Evolutionary conservation across 1,284 basidiomycete species (phyloP).

Genomic region (Lignosus rhinocerotis): DNA sequence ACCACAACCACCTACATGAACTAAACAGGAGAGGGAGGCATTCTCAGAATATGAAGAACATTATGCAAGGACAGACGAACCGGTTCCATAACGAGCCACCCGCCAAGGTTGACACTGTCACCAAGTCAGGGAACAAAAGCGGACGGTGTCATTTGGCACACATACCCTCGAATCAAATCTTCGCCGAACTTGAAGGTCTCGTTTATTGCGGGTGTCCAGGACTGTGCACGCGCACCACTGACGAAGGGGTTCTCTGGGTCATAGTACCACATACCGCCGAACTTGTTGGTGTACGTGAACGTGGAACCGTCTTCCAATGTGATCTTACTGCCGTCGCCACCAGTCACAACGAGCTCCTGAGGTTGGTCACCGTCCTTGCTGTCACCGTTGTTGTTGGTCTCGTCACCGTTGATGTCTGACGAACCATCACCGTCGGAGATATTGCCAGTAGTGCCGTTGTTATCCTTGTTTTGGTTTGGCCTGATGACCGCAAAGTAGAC

Average conservation of each 20-base stretch:
- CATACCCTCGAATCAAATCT: slow-evolving; percentile 67
- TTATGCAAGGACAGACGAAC: slow-evolving; percentile 50
- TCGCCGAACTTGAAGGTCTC: slow-evolving; percentile 80
- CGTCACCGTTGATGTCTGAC: slow-evolving; percentile 14
- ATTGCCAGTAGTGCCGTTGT: slow-evolving; percentile 21
- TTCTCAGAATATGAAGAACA: slow-evolving; percentile 7
- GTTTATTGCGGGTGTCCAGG: slow-evolving; percentile 82
- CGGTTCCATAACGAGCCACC: slow-evolving; percentile 91
- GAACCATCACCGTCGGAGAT: slow-evolving; percentile 13
- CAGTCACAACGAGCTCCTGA: slow-evolving; percentile 44
- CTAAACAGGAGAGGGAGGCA: slow-evolving; percentile 31
- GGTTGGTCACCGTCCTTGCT: neutral
- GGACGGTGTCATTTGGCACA: neutral
- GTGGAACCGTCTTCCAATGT: slow-evolving; percentile 65
- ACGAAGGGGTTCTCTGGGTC: slow-evolving; percentile 81
- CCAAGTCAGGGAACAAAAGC: neutral
- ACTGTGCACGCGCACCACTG: slow-evolving; percentile 74
- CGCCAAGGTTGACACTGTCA: slow-evolving; percentile 81
- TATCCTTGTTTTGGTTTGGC: slow-evolving; percentile 29
- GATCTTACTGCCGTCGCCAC: slow-evolving; percentile 68
- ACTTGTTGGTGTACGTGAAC: slow-evolving; percentile 70
- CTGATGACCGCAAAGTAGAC: slow-evolving; percentile 68
- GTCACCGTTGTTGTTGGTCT: slow-evolving; percentile 14
- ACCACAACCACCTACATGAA: slow-evolving; percentile 50
- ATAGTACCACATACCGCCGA: slow-evolving; percentile 61